Conservation (phyloP, 2,329 filamentous ascomycete genomes). For the Xenoacremonium recifei region DNA sequence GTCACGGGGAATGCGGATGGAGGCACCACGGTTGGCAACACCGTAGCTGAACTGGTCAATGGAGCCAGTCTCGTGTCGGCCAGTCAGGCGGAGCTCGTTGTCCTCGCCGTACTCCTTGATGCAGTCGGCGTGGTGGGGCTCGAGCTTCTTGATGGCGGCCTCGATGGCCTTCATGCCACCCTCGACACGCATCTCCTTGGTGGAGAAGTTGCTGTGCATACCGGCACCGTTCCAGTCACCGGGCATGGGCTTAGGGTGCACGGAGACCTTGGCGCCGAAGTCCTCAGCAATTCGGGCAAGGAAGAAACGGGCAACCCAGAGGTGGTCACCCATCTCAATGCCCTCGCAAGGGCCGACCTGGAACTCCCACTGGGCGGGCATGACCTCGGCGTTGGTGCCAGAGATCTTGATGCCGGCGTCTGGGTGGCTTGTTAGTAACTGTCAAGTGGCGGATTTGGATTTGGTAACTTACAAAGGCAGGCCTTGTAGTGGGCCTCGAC, state of each 20-base stretch:
- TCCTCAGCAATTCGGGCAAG: conserved; percentile 91
- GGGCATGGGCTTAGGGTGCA: conserved; percentile 92
- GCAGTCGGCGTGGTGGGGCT: conserved; percentile 75
- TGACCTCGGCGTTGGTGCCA: conserved; percentile 98
- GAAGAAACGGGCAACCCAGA: conserved; percentile 84
- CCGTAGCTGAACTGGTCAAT: conserved; percentile 95
- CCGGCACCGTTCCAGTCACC: conserved; percentile 94
- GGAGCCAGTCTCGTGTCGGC: conserved; percentile 87
- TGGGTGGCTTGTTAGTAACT: conserved; percentile 12
- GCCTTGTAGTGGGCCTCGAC: conserved; percentile 67
- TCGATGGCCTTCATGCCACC: conserved; percentile 97
- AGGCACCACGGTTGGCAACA: conserved; percentile 92
- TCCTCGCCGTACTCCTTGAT: conserved; percentile 94
- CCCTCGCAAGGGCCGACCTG: conserved; percentile 89
- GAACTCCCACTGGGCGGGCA: conserved; percentile 98
- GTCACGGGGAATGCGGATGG: conserved; percentile 87
- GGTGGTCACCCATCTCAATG: conserved; percentile 91
- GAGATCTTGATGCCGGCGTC: conserved; percentile 88
- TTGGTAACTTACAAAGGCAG: conserved; percentile 59
- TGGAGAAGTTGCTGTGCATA: conserved; percentile 93
- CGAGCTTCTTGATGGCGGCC: conserved; percentile 78
- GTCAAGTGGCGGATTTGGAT: background rate
- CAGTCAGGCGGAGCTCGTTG: conserved; percentile 92
- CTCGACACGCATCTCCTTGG: conserved; percentile 81
- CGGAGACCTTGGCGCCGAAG: conserved; percentile 92